Evolutionary conservation across 768 basidiomycete species (phyloP), one percentile per base, ranked within the genome.

Genomic region (Suillus clintonianus): DNA sequence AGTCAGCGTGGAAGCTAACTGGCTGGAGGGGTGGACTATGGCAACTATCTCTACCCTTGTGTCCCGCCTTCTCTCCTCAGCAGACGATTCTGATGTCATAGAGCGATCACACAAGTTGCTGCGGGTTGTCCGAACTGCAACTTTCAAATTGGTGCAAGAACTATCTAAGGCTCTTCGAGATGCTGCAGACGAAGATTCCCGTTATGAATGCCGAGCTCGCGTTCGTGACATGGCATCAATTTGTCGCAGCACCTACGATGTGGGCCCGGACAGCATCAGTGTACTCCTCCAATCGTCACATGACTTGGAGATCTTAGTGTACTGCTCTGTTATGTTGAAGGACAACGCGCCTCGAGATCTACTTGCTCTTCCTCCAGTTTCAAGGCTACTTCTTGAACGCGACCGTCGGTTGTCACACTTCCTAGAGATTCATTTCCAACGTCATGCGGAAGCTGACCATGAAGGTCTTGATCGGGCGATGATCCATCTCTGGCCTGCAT

Each of bases 101-200:
- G 53, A 67, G 15, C 73, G 60, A 5, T 69, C 67, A 2, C 68
- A 69, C 39, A 13, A 0, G 1, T 67, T 81, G 36, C 71, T 82
- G 42, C 70, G 66, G 6, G 50, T 60, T 15, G 73, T 76, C 36
- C 76, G 82, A 19, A 14, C 34, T 11, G 71, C 71, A 19, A 64
- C 76, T 5, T 73, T 75, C 43, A 34, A 64, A 14, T 83, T 81
- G 82, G 72, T 78, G 56, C 45, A 62, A 8, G 67, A 82, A 17
- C 64, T 82, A 3, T 58, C 66, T 4, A 17, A 59, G 2, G 73
- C 70, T 27, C 66, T 77, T 4, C 56, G 69, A 32, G 30, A 1
- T 17, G 27, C 61, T 13, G 19, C 15, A 14, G 37, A 27, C 5
- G 56, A 65, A 7, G 41, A 15, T 0, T 51, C 51, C 19, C 56